phyloP scores from a whole-genome alignment of 805 yeast genomes.

The Barnettozyma pratensis region DNA sequence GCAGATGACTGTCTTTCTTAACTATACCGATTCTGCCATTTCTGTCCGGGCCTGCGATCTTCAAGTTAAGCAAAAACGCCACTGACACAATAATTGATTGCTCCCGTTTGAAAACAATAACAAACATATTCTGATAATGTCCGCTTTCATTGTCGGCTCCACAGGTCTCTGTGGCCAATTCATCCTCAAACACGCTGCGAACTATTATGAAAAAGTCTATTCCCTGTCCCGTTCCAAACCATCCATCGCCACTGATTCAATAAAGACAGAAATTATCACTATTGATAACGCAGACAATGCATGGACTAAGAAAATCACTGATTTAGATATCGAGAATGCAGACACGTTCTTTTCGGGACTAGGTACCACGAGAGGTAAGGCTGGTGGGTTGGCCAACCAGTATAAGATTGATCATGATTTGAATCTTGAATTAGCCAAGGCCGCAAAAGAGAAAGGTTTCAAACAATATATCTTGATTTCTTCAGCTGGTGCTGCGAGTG shows the following conservation, averaged over 20 bases:
- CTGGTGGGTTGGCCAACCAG: constrained; percentile 71
- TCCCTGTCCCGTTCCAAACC: constrained; percentile 47
- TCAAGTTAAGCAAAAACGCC: too few species aligned
- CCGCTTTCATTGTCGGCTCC: constrained; percentile 50
- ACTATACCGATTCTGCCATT: too few species aligned
- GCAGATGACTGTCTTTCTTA: too few species aligned
- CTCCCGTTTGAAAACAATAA: too few species aligned
- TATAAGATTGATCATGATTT: constrained; percentile 69
- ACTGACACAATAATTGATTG: too few species aligned
- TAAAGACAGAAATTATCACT: constrained; percentile 30
- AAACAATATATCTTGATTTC: constrained; percentile 65
- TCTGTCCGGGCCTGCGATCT: too few species aligned
- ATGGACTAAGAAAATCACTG: constrained; percentile 42
- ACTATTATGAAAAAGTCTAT: constrained; percentile 36
- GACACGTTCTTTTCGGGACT: constrained; percentile 53
- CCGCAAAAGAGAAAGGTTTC: constrained; percentile 67
- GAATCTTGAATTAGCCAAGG: constrained; percentile 62
- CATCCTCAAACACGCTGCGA: constrained; percentile 40
- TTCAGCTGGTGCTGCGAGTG: constrained; percentile 54
- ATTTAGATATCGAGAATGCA: constrained; percentile 17
- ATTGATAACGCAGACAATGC: constrained; percentile 38
- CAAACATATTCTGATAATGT: too few species aligned
- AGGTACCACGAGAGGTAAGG: constrained; percentile 70
- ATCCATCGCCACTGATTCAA: constrained; percentile 1
- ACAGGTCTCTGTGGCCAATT: constrained; percentile 74